Conservation (phyloP, 192 early-diverging fungal species). For the Coemansia aciculifera region DNA sequence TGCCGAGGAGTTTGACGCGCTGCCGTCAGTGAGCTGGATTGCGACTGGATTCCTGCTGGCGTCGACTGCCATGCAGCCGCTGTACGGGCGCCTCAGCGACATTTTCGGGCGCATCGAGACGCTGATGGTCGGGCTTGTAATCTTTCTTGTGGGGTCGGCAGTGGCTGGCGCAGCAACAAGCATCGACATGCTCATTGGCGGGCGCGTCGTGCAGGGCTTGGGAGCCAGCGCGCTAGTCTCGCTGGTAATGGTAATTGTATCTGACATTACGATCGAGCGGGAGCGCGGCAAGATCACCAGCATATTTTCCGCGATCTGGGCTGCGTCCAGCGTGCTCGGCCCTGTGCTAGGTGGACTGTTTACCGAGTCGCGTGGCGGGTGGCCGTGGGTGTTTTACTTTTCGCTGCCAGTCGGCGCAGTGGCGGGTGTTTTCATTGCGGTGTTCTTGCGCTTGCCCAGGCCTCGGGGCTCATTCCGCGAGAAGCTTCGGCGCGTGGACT, state of each 20-base stretch:
- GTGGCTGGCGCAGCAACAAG: conserved; percentile 53
- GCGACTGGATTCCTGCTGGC: conserved; percentile 67
- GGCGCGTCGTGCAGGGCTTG: conserved; percentile 63
- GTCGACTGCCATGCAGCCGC: conserved; percentile 70
- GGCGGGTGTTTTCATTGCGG: conserved; percentile 36
- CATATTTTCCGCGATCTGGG: conserved; percentile 59
- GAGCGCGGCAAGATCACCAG: conserved; percentile 62
- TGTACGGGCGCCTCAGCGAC: conserved; percentile 79
- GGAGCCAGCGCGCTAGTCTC: conserved; percentile 67
- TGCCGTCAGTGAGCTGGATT: conserved; percentile 71
- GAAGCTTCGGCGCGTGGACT: conserved; percentile 67
- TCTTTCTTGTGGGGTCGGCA: conserved; percentile 59
- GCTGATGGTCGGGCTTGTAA: conserved; percentile 53
- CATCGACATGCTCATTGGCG: conserved; percentile 67
- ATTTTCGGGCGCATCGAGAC: conserved; percentile 74
- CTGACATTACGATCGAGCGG: conserved; percentile 63
- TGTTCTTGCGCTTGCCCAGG: conserved; percentile 41
- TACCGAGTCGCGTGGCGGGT: conserved; percentile 41
- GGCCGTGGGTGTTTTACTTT: conserved; percentile 63
- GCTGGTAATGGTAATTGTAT: conserved; percentile 62
- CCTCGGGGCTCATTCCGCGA: conserved; percentile 30
- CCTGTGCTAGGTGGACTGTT: conserved; percentile 62
- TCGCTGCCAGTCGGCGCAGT: conserved; percentile 51
- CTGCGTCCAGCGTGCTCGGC: conserved; percentile 58
- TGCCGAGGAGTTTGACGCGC: conserved; percentile 54